Evolutionary conservation across 2,329 filamentous ascomycete genomes (phyloP).

Genomic region (Eutypella sp.): DNA sequence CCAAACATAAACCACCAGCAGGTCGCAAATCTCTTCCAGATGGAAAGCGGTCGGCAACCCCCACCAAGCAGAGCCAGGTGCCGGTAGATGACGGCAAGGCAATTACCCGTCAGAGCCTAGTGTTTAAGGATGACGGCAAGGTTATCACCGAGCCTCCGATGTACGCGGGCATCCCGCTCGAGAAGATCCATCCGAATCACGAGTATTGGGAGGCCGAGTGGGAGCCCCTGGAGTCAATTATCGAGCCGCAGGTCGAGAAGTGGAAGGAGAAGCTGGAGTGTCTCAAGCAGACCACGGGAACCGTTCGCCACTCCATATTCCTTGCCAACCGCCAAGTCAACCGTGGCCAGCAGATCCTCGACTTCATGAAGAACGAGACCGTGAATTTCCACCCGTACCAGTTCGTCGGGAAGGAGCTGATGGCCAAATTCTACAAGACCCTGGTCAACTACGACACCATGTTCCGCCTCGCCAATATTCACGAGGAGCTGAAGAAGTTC

Average conservation of each 20-base stretch:
- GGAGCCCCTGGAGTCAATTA: conserved; percentile 39
- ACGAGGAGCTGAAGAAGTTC: conserved; percentile 50
- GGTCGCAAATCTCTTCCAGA: conserved; percentile 26
- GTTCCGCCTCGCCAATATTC: conserved; percentile 49
- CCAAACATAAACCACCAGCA: conserved; percentile 20
- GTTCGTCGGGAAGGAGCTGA: conserved; percentile 47
- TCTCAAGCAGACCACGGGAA: conserved; percentile 17
- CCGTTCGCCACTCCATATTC: conserved; percentile 39
- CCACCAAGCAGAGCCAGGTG: conserved; percentile 12
- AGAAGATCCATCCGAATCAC: conserved; percentile 44
- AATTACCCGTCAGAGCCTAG: conserved; percentile 42
- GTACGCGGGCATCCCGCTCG: conserved; percentile 48
- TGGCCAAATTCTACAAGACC: conserved; percentile 34
- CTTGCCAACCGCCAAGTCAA: conserved; percentile 53
- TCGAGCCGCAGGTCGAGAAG: conserved; percentile 38
- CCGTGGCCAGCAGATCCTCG: conserved; percentile 46
- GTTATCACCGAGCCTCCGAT: conserved; percentile 47
- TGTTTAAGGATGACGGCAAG: conserved; percentile 43
- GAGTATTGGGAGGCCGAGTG: conserved; percentile 54
- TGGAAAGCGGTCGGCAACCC: conserved; percentile 18
- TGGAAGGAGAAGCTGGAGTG: conserved; percentile 44
- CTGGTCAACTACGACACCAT: conserved; percentile 52
- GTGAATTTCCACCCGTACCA: conserved; percentile 52
- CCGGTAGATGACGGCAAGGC: conserved; percentile 21
- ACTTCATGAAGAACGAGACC: conserved; percentile 45